phyloP scores from a whole-genome alignment of 148 eudicot species.

The Fagopyrum tataricum region DNA sequence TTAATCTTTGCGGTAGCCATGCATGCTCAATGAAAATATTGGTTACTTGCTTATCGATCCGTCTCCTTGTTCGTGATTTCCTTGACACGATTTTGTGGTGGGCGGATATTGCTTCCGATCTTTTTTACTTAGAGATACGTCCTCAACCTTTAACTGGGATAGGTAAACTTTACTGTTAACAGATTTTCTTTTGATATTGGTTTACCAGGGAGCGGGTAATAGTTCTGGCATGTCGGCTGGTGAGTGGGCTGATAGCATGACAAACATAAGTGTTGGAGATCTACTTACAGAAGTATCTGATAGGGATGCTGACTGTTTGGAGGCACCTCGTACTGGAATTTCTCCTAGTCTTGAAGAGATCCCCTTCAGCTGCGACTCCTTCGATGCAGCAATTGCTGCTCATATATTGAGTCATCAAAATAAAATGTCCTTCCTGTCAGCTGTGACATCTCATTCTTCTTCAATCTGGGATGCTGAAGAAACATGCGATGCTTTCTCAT shows the following conservation, averaged over 20 bases:
- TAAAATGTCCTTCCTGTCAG: constrained; percentile 32
- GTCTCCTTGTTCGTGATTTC: background rate
- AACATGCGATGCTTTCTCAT: constrained; percentile 92
- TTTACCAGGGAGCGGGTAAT: constrained; percentile 28
- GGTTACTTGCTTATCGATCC: background rate
- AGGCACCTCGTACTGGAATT: constrained; percentile 24
- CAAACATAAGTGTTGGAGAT: constrained; percentile 66
- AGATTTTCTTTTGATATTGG: constrained; percentile 24
- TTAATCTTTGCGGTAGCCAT: background rate
- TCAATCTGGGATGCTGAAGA: constrained; percentile 98
- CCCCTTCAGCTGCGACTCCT: constrained; percentile 77
- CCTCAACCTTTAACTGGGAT: background rate
- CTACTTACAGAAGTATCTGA: constrained; percentile 45
- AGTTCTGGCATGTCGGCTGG: constrained; percentile 34
- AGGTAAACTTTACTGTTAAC: background rate
- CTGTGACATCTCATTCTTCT: constrained; percentile 27
- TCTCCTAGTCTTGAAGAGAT: constrained; percentile 41
- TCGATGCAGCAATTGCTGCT: constrained; percentile 98
- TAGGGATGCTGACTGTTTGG: constrained; percentile 27
- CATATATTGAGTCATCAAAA: constrained; percentile 56
- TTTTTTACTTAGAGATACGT: background rate
- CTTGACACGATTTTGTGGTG: background rate
- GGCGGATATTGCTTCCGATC: background rate
- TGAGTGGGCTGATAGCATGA: constrained; percentile 91
- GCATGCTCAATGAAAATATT: background rate